These are phyloP conservation scores for Talaromyces sp. DNA, from an alignment of 2,329 filamentous ascomycete genomes.

Conservation along the genomic window DNA sequence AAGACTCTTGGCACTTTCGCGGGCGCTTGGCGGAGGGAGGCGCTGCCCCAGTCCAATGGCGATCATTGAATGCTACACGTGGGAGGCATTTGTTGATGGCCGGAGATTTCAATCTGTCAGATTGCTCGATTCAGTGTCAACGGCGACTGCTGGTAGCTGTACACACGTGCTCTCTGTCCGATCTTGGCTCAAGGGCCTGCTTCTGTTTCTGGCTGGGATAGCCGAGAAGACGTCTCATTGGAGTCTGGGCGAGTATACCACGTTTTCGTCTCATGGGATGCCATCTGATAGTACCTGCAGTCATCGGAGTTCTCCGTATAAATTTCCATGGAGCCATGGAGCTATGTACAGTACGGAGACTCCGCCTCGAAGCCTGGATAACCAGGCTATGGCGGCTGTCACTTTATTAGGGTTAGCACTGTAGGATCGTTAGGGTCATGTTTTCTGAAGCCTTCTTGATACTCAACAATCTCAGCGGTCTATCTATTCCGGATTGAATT, in stretches of 20 bases:
- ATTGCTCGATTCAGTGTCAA: background rate
- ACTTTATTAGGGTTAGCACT: background rate
- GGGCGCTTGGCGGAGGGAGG: background rate
- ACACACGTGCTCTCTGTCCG: background rate
- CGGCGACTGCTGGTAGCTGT: background rate
- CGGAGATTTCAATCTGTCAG: background rate
- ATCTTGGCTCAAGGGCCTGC: background rate
- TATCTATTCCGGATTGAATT: background rate
- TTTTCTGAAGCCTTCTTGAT: background rate
- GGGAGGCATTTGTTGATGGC: background rate
- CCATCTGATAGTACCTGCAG: background rate
- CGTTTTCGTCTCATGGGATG: background rate
- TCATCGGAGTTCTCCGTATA: background rate
- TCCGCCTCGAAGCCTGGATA: background rate
- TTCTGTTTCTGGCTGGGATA: background rate
- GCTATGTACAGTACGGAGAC: background rate
- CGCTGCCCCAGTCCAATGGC: background rate
- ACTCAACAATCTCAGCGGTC: background rate
- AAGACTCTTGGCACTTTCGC: background rate
- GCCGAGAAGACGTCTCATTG: background rate
- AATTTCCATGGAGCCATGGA: no score
- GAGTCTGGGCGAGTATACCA: background rate
- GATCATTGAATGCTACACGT: background rate
- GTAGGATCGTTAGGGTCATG: background rate
- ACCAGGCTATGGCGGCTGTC: background rate